Evolutionary conservation across 257 asterid genomes (phyloP).

Genomic region (Misopates orontium): DNA sequence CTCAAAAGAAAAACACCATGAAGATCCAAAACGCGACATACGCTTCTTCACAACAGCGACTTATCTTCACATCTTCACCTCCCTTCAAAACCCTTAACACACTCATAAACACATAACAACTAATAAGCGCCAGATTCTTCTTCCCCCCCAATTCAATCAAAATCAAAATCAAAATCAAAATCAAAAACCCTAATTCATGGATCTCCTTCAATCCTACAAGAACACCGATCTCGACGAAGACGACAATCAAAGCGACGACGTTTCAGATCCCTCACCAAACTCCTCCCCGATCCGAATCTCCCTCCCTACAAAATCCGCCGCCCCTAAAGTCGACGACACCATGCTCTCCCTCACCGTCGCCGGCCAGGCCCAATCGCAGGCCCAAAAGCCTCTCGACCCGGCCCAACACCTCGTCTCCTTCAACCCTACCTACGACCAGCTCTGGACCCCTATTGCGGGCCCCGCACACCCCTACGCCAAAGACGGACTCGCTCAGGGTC

Average conservation of each 20-base stretch:
- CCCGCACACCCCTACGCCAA: conserved; percentile 97
- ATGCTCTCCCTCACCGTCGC: conserved; percentile 84
- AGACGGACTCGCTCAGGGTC: conserved; percentile 96
- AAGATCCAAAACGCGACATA: too few relatives aligned
- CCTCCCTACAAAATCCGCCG: conserved; percentile 83
- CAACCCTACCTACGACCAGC: conserved; percentile 94
- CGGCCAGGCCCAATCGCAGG: conserved; percentile 46
- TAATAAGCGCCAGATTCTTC: conserved; percentile 13
- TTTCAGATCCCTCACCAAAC: conserved; percentile 50
- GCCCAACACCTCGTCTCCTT: conserved; percentile 83
- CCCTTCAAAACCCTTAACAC: neutral
- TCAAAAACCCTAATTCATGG: conserved; percentile 40
- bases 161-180: neutral
- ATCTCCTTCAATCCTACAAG: conserved; percentile 50
- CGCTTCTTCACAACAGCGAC: neutral
- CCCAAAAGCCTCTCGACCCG: conserved; percentile 82
- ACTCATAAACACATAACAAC: neutral
- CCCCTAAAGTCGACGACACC: conserved; percentile 89
- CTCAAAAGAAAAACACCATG: too few relatives aligned
- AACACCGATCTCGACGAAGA: conserved; percentile 25
- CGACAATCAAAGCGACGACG: conserved; percentile 19
- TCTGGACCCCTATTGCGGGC: conserved; percentile 90
- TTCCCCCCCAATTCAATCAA: conserved; percentile 4
- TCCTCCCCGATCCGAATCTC: conserved; percentile 69
- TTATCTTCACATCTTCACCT: neutral